Percentiles rank a stretch among this genome's conserved stretches.
Evolutionary conservation across 176 grass and related monocot species (phyloP).

Genomic region (Carex littledalei): DNA sequence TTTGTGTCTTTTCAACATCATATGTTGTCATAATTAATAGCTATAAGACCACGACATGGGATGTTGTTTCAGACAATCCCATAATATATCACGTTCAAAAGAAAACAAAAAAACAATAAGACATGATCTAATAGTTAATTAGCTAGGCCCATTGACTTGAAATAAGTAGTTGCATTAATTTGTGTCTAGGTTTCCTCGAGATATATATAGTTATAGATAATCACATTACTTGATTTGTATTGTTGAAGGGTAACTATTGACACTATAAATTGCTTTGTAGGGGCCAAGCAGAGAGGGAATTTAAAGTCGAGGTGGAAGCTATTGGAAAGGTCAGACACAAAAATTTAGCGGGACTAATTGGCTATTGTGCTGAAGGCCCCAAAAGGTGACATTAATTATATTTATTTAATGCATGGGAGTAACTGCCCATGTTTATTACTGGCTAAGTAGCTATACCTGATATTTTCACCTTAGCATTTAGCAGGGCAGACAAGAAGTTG

Average conservation of each 20-base stretch:
- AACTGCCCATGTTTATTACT: not conserved
- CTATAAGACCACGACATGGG: not conserved
- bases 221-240: not conserved
- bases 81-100: not conserved
- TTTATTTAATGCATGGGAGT: not conserved
- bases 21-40: not conserved
- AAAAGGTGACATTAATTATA: conserved; percentile 50
- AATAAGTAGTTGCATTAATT: not conserved
- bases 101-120: not conserved
- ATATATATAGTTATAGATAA: not conserved
- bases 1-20: not conserved
- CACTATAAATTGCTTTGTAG: conserved; percentile 18
- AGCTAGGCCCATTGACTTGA: not conserved
- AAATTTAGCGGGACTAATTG: conserved; percentile 80
- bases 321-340: conserved; percentile 97
- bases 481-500: not conserved
- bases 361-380: conserved; percentile 76
- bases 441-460: not conserved
- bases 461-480: conserved; percentile 1
- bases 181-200: not conserved
- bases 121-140: not conserved
- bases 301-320: conserved; percentile 95
- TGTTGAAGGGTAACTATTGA: not conserved
- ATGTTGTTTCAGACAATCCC: conserved; percentile 1
- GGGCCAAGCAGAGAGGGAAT: conserved; percentile 96